Conservation (phyloP, 768 basidiomycete species). For the Serendipita vermifera region DNA sequence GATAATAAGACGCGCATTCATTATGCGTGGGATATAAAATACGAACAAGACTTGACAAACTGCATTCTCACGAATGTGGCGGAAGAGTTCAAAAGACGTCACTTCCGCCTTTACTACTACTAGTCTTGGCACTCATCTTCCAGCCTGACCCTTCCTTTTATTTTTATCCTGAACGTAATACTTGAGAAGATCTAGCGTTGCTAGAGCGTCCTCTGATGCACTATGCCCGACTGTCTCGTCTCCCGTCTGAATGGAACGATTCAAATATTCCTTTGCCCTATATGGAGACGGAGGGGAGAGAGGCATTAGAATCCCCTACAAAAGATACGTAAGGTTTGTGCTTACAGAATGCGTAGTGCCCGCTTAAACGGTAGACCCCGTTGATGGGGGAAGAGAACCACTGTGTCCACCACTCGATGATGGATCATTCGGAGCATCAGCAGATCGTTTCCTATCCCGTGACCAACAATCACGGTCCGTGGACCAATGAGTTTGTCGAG, state of each 20-base stretch:
- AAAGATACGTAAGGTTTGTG: neutral
- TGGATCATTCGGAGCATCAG: slow-evolving; percentile 84
- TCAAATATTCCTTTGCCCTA: slow-evolving; percentile 74
- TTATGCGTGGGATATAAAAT: too few species aligned
- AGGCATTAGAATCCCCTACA: slow-evolving; percentile 11
- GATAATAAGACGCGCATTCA: too few species aligned
- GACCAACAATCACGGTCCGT: slow-evolving; percentile 79
- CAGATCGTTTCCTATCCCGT: slow-evolving; percentile 88
- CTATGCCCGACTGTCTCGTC: slow-evolving; percentile 70
- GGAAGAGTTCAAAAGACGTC: too few species aligned
- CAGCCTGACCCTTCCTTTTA: too few species aligned
- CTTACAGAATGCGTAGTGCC: slow-evolving; percentile 69
- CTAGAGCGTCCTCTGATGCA: slow-evolving; percentile 77
- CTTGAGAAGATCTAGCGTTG: slow-evolving; percentile 77
- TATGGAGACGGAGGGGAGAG: neutral
- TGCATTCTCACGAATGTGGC: too few species aligned
- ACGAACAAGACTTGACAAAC: too few species aligned
- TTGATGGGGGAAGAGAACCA: slow-evolving; percentile 72
- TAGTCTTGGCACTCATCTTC: too few species aligned
- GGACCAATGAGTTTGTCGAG: slow-evolving; percentile 60
- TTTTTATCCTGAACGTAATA: slow-evolving; percentile 58
- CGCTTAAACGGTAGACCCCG: slow-evolving; percentile 64
- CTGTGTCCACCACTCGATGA: slow-evolving; percentile 74
- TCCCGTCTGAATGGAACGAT: slow-evolving; percentile 68
- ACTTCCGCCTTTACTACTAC: too few species aligned